Conservation (phyloP, 495 filamentous ascomycete genomes). For the Penicillium dipodomyicola region DNA sequence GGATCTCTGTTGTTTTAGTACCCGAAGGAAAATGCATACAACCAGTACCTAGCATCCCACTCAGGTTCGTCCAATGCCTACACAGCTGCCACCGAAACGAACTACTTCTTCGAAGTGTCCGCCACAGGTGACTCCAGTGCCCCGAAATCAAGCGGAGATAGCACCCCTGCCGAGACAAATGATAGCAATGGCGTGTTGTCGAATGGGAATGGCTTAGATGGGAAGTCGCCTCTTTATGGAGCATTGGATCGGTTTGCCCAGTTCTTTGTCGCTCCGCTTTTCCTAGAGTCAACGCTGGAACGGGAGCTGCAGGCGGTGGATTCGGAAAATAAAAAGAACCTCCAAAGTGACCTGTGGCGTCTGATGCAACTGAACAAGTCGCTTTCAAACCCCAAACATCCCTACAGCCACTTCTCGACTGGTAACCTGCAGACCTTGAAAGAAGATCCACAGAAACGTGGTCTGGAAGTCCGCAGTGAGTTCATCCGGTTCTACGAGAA, state of each 20-base stretch:
- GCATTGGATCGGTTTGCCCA: conserved; percentile 95
- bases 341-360: conserved; percentile 93
- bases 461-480: conserved; percentile 84
- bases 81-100: conserved; percentile 89
- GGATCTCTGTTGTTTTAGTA: conserved; percentile 51
- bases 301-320: conserved; percentile 91
- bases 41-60: conserved; percentile 83
- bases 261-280: conserved; percentile 93
- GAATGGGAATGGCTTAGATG: conserved; percentile 13
- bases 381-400: conserved; percentile 83
- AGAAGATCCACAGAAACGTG: conserved; percentile 73
- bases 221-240: conserved; percentile 72
- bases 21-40: conserved; percentile 94
- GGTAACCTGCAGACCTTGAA: conserved; percentile 89
- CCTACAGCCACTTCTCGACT: conserved; percentile 95
- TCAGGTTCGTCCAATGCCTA: conserved; percentile 94
- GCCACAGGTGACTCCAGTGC: conserved; percentile 58
- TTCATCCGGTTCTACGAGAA: conserved; percentile 91
- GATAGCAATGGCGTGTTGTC: conserved; percentile 31
- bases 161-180: conserved; percentile 30
- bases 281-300: conserved; percentile 84
- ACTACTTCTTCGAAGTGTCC: conserved; percentile 96
- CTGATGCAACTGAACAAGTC: conserved; percentile 89
- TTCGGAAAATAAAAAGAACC: conserved; percentile 99
- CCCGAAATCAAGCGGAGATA: conserved; percentile 30